These are phyloP conservation scores for Podaxis sp. DNA, from an alignment of 768 basidiomycete species.

Conservation along the genomic window DNA sequence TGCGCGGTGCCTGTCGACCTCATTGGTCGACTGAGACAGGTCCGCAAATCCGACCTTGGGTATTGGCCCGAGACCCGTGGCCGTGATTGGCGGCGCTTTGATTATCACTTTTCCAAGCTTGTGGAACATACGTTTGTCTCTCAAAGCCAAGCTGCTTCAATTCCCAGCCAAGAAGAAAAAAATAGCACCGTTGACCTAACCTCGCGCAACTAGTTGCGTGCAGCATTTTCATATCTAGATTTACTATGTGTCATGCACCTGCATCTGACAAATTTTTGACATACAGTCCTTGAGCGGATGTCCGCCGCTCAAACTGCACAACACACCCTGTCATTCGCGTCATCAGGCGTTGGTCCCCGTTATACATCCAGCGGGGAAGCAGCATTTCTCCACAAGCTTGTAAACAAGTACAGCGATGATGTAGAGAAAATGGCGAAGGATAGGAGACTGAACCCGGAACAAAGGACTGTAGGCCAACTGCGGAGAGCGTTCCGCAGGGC, in stretches of 20 bases:
- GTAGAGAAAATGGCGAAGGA: constrained; percentile 78
- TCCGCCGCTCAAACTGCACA: constrained; percentile 39
- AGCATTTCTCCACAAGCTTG: constrained; percentile 63
- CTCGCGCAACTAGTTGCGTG: not conserved
- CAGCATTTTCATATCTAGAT: constrained; percentile 10
- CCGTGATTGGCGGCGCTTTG: too few species aligned
- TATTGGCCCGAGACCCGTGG: too few species aligned
- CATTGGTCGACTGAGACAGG: too few species aligned
- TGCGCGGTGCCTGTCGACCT: not conserved
- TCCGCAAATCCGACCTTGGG: too few species aligned
- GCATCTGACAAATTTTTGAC: constrained; percentile 1
- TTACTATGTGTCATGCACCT: constrained; percentile 14
- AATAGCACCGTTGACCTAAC: too few species aligned
- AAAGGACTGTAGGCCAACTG: constrained; percentile 83
- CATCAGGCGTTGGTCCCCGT: constrained; percentile 49
- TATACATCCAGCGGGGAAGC: constrained; percentile 71
- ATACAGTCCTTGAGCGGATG: constrained; percentile 64
- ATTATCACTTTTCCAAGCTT: too few species aligned
- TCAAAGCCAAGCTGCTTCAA: not conserved
- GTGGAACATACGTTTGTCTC: too few species aligned
- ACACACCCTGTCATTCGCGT: constrained; percentile 37
- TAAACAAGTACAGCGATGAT: constrained; percentile 70
- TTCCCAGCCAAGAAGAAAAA: not conserved
- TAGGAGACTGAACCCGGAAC: constrained; percentile 75
- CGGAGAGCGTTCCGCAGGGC: constrained; percentile 59